Evolutionary conservation across 148 eudicot species (phyloP).

Genomic region (Suaeda aralocaspica): DNA sequence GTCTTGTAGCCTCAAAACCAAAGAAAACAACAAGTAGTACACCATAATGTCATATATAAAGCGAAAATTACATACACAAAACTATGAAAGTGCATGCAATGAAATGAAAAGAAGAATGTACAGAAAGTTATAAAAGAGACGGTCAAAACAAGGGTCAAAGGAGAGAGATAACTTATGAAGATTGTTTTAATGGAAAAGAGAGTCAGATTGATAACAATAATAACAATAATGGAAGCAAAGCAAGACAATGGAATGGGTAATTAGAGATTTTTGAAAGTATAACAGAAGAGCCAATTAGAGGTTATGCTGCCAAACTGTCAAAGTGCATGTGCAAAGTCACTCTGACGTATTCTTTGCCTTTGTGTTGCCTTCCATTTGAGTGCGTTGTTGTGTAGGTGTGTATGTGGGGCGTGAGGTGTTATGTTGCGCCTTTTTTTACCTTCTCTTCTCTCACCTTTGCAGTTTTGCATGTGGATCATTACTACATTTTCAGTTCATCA

Average conservation of each 20-base stretch:
- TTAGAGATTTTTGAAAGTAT: too few species aligned
- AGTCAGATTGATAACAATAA: too few species aligned
- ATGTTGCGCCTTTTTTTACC: background rate
- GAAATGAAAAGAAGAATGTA: too few species aligned
- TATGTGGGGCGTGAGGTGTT: background rate
- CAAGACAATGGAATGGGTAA: too few species aligned
- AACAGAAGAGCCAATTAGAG: background rate
- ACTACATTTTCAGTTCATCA: background rate
- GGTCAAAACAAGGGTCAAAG: background rate
- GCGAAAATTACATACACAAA: background rate
- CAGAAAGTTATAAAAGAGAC: too few species aligned
- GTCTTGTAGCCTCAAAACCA: too few species aligned
- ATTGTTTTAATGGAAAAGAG: too few species aligned
- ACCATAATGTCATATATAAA: background rate
- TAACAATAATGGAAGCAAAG: too few species aligned
- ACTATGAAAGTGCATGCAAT: background rate
- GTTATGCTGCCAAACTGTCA: constrained; percentile 9
- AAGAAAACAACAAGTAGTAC: background rate
- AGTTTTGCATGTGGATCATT: constrained; percentile 17
- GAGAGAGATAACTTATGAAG: background rate
- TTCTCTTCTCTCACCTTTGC: background rate
- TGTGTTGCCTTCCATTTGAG: background rate
- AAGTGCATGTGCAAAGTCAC: constrained; percentile 22
- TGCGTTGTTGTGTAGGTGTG: background rate
- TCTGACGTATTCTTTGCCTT: constrained; percentile 15